Base-by-base conservation (phyloP, 768 basidiomycete species). In the Lyophyllum atratum region DNA sequence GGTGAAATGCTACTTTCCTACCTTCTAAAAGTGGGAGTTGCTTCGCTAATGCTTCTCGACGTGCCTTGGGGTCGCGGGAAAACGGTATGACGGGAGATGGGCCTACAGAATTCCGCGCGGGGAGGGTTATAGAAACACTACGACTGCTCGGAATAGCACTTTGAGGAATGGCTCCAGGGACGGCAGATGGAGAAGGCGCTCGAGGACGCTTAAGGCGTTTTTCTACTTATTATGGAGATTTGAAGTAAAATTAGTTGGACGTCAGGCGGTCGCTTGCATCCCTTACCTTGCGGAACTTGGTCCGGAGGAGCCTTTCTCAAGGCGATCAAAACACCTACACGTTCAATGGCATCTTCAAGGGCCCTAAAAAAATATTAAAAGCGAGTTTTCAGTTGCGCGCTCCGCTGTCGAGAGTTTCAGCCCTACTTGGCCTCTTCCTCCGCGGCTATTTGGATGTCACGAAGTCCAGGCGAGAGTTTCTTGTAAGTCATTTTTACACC, bases 1-100 rank as follows among this genome's bases (percentile, higher is more conserved):
- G 86, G 69, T 88, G 89, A 64, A 92, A 93, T 1, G 89, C 92
- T 11, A 94, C 91, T 64, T 87, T 92, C 54, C 92, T 80, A 19
- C 87, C 87, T 66, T 84, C 80, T 63, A 85, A 85, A 17, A 93
- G 75, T 10, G 89, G 88, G 2, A 88, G 73, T 56, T 89, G 90
- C 55, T 76, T 82, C 17, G 77, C 70, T 4, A 86, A 66, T 2
- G 80, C 81, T 62, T 92, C 86, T 59, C 85, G 80, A 43, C 89
- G 80, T 9, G 82, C 74, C 66, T 87, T 91, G 9, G 85, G 78
- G 52, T 90, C 90, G 39, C 89, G 83, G 4, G 85, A 79, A 64
- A 82, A 84, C 0, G 83, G 75, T 44, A 79, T 66, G 0, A 72
- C 66, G 11, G 80, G 69, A 39, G 80, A 76, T 12, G 85, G 81